Conservation (phyloP, 2,329 filamentous ascomycete genomes). For the Verticillium isaacii region DNA sequence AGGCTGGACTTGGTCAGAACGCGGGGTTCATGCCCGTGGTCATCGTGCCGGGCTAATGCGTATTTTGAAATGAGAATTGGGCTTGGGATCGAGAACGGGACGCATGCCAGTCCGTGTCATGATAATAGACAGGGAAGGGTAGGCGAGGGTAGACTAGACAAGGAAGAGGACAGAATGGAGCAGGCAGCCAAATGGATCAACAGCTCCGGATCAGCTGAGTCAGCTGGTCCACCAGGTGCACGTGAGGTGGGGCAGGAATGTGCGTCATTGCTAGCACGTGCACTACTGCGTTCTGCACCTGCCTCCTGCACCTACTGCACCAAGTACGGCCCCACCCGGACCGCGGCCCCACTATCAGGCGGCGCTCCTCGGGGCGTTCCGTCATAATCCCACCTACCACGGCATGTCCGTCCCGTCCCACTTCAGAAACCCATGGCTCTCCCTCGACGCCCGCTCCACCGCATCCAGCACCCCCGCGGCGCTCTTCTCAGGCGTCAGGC, state of each 20-base stretch:
- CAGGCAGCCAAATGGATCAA: neutral
- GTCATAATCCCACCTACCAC: neutral
- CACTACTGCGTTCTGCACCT: neutral
- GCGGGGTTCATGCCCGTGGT: neutral
- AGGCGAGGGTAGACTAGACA: neutral
- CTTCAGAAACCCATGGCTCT: neutral
- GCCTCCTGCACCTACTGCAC: neutral
- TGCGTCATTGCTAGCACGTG: neutral
- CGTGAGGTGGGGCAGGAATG: neutral
- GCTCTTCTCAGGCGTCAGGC: slow-evolving; percentile 12
- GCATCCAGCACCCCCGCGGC: neutral
- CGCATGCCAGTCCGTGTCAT: neutral
- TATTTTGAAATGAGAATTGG: neutral
- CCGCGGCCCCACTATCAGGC: neutral
- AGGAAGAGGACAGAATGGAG: neutral
- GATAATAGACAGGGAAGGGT: neutral
- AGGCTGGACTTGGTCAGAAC: neutral
- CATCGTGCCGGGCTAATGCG: neutral
- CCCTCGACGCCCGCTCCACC: neutral
- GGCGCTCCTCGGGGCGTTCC: neutral
- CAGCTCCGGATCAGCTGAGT: neutral
- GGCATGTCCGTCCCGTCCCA: neutral
- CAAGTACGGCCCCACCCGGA: no score
- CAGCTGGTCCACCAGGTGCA: neutral
- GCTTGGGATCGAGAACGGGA: neutral